phyloP scores from a whole-genome alignment of 2,329 filamentous ascomycete species.

The Aspergillus udagawae region DNA sequence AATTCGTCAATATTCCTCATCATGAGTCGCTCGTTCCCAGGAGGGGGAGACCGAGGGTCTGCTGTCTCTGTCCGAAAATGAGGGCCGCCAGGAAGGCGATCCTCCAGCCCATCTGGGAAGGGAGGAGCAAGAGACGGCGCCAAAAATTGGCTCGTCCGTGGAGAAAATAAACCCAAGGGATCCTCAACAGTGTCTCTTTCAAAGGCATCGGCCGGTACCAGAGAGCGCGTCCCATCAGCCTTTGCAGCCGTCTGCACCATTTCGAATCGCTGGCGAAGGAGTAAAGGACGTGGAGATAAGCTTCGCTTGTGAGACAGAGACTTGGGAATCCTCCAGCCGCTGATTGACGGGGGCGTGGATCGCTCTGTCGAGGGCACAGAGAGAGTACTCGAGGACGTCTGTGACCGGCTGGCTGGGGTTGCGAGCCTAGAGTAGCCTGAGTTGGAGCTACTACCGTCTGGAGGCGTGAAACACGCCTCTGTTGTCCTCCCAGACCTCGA shows the following conservation, averaged over 20 bases:
- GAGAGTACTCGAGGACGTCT: slow-evolving; percentile 22
- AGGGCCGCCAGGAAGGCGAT: slow-evolving; percentile 8
- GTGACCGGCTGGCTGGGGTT: slow-evolving; percentile 19
- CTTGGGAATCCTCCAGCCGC: slow-evolving; percentile 20
- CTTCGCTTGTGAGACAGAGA: slow-evolving; percentile 29
- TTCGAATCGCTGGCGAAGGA: slow-evolving; percentile 36
- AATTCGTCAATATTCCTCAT: slow-evolving; percentile 46
- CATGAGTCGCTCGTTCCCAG: slow-evolving; percentile 36
- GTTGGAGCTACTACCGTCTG: slow-evolving; percentile 4
- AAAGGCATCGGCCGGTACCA: slow-evolving; percentile 35
- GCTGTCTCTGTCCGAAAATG: slow-evolving; percentile 20
- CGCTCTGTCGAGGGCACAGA: slow-evolving; percentile 22
- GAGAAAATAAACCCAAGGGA: slow-evolving; percentile 41
- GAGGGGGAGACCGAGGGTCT: slow-evolving; percentile 40
- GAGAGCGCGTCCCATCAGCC: slow-evolving; percentile 23
- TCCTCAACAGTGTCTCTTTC: slow-evolving; percentile 34
- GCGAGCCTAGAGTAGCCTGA: slow-evolving; percentile 11
- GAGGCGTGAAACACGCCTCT: slow-evolving; percentile 1
- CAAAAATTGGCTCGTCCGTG: slow-evolving; percentile 42
- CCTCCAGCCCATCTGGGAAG: slow-evolving; percentile 23
- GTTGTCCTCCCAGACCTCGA: slow-evolving; percentile 15
- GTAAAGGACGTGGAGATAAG: slow-evolving; percentile 34
- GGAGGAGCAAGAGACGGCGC: slow-evolving; percentile 34
- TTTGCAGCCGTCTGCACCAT: slow-evolving; percentile 9
- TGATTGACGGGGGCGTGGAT: slow-evolving; percentile 23